These are phyloP conservation scores for Tolypocladium sp. DNA, from an alignment of 2,329 filamentous ascomycete species.

Conservation along the genomic window DNA sequence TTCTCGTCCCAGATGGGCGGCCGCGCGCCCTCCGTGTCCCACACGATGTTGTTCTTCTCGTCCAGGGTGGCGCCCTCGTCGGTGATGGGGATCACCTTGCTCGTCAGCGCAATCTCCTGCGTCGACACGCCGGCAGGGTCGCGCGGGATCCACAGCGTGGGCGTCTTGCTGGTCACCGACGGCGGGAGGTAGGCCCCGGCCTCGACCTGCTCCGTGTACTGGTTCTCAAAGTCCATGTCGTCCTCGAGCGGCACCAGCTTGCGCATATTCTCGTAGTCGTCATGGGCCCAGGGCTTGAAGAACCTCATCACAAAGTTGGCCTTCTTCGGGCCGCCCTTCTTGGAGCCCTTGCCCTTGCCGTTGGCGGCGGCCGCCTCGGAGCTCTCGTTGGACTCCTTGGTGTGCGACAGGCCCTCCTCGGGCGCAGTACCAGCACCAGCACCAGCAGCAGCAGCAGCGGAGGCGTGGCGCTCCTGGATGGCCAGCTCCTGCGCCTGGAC, in stretches of 20 bases:
- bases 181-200: slow-evolving; percentile 65
- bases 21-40: slow-evolving; percentile 31
- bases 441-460: slow-evolving; percentile 3
- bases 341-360: slow-evolving; percentile 10
- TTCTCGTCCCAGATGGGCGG: slow-evolving; percentile 36
- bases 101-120: slow-evolving; percentile 62
- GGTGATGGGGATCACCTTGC: slow-evolving; percentile 58
- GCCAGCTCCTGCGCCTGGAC: slow-evolving; percentile 31
- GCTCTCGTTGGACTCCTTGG: slow-evolving; percentile 4
- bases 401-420: slow-evolving; percentile 9
- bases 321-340: slow-evolving; percentile 26
- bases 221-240: slow-evolving; percentile 32
- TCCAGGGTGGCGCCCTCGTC: slow-evolving; percentile 64
- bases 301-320: slow-evolving; percentile 48
- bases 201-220: slow-evolving; percentile 55
- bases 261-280: slow-evolving; percentile 63
- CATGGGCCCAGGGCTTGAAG: slow-evolving; percentile 68
- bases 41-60: slow-evolving; percentile 45
- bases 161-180: slow-evolving; percentile 49
- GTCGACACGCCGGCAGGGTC: slow-evolving; percentile 60
- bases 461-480: slow-evolving; percentile 15
- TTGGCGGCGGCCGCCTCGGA: slow-evolving; percentile 7
- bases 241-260: slow-evolving; percentile 56
- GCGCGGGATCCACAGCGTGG: slow-evolving; percentile 67
- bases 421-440: slow-evolving; percentile 15